Evolutionary conservation across 768 basidiomycete species (phyloP).

Genomic region (Holtermannia corniformis): DNA sequence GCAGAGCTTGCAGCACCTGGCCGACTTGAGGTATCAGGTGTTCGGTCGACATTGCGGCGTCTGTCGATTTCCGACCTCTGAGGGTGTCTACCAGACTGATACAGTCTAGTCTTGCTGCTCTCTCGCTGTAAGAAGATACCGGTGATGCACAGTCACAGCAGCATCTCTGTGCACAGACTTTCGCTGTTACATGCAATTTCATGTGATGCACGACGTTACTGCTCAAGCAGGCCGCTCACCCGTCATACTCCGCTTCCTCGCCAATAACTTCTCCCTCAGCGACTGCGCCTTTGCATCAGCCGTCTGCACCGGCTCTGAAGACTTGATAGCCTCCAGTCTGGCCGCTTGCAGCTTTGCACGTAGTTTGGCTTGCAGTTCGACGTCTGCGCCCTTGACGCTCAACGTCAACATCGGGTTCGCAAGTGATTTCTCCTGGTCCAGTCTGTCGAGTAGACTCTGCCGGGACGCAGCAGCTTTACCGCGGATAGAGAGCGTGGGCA

Average conservation of each 20-base stretch:
- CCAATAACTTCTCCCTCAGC: slow-evolving; percentile 21
- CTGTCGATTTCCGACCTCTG: too few relatives aligned
- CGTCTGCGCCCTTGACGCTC: not conserved
- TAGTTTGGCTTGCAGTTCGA: slow-evolving; percentile 10
- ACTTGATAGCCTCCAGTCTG: not conserved
- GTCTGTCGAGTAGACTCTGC: not conserved
- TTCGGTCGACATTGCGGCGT: slow-evolving; percentile 40
- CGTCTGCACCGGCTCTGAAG: not conserved
- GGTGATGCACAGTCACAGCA: too few relatives aligned
- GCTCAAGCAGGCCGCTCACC: not conserved
- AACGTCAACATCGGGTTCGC: not conserved
- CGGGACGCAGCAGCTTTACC: slow-evolving; percentile 14
- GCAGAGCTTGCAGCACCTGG: slow-evolving; percentile 21
- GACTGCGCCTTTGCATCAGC: slow-evolving; percentile 10
- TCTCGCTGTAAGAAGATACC: too few relatives aligned
- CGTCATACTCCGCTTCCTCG: slow-evolving; percentile 11
- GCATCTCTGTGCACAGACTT: too few relatives aligned
- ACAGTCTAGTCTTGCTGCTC: too few relatives aligned
- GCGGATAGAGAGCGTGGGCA: slow-evolving; percentile 3
- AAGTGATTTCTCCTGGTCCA: not conserved
- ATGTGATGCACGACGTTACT: too few relatives aligned
- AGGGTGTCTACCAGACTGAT: too few relatives aligned
- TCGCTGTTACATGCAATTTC: too few relatives aligned
- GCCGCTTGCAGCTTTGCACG: slow-evolving; percentile 10
- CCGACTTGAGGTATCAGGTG: slow-evolving; percentile 27